Conservation (phyloP, 805 yeast genomes). For the Kazachstania martiniae region DNA sequence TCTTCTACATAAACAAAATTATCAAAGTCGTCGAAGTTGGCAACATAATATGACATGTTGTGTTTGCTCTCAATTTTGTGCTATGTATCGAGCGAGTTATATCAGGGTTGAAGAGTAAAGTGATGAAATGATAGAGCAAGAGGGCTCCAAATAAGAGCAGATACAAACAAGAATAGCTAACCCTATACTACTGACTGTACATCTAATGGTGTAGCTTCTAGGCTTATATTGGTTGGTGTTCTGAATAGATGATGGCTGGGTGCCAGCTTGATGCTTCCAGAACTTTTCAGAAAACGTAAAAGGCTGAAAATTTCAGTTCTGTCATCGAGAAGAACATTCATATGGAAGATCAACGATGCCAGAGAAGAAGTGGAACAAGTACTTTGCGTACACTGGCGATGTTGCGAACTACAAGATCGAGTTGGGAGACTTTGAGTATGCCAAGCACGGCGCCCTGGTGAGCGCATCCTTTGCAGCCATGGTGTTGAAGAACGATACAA, state of each 20-base stretch:
- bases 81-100: not conserved
- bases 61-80: not conserved
- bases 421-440: conserved; percentile 2
- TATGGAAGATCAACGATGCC: not conserved
- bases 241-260: too few relatives aligned
- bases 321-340: not conserved
- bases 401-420: conserved; percentile 1
- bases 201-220: too few relatives aligned
- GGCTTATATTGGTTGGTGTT: too few relatives aligned
- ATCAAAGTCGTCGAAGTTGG: not conserved
- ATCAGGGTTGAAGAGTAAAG: too few relatives aligned
- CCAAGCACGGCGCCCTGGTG: conserved; percentile 1
- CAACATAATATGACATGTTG: not conserved
- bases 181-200: too few relatives aligned
- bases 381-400: conserved; percentile 3
- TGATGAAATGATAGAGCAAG: not conserved
- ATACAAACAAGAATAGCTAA: too few relatives aligned
- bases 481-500: conserved; percentile 1
- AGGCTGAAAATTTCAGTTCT: too few relatives aligned
- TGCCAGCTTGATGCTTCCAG: too few relatives aligned
- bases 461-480: conserved; percentile 1
- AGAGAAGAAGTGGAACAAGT: conserved; percentile 1
- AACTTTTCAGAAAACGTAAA: too few relatives aligned
- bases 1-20: not conserved
- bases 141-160: too few relatives aligned